Conservation (phyloP, 306 rosid genomes). For the Herpetospermum pedunculosum region DNA sequence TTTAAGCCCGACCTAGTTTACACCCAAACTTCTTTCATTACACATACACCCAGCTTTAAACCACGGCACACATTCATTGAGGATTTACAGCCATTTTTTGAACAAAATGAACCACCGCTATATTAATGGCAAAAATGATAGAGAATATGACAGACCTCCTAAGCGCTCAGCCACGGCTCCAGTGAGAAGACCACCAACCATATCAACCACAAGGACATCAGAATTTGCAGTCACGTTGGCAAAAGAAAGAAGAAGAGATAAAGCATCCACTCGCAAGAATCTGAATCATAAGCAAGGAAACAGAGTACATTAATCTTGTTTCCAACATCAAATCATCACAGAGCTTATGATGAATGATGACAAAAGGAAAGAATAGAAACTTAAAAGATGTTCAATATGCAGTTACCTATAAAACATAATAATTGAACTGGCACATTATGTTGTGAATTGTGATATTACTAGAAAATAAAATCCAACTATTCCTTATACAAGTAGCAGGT, state of each 20-base stretch:
- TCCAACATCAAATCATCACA: background rate
- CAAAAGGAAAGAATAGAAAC: background rate
- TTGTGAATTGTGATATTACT: background rate
- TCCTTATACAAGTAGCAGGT: background rate
- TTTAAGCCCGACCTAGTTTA: background rate
- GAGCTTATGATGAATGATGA: background rate
- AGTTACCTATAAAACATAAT: background rate
- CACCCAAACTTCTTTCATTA: background rate
- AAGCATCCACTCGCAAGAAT: constrained; percentile 72
- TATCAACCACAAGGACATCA: constrained; percentile 73
- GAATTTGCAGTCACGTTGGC: constrained; percentile 79
- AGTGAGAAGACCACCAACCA: constrained; percentile 85
- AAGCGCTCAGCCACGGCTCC: constrained; percentile 93
- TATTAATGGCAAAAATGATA: background rate
- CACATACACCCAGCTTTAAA: background rate
- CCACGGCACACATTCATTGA: background rate
- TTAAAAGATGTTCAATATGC: background rate
- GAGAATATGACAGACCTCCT: constrained; percentile 49
- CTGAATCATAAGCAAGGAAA: constrained; percentile 31
- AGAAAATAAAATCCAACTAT: background rate
- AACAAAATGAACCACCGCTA: background rate
- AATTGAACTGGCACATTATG: background rate
- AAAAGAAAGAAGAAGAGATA: constrained; percentile 80
- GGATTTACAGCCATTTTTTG: background rate
- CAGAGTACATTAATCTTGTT: background rate